A percentile compares a stretch with the other conserved stretches of the same genome.
Evolutionary conservation across 2,329 filamentous ascomycete species (phyloP).

Genomic region (Didymella exigua): DNA sequence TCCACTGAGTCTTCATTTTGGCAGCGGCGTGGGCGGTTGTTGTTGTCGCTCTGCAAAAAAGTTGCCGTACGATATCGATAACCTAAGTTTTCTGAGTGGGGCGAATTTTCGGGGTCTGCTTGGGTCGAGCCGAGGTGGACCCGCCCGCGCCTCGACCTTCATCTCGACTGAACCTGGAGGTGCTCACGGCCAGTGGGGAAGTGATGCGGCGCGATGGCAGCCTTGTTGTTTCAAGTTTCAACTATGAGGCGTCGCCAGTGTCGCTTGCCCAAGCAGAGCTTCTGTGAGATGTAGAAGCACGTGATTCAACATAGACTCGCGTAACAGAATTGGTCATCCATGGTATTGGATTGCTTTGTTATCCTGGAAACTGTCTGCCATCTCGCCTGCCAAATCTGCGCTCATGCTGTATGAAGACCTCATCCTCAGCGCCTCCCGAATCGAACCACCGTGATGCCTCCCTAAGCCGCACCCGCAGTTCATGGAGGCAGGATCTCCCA

Average conservation of each 20-base stretch:
- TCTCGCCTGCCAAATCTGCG: neutral
- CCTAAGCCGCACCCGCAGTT: neutral
- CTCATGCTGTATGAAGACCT: neutral
- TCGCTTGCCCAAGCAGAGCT: neutral
- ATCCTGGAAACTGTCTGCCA: neutral
- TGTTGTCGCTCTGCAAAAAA: conserved; percentile 25
- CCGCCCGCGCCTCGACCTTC: neutral
- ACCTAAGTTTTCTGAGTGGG: conserved; percentile 11
- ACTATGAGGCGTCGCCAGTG: neutral
- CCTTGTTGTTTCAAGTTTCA: neutral
- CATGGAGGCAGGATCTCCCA: conserved; percentile 8
- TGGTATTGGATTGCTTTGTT: conserved; percentile 12
- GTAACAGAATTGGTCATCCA: neutral
- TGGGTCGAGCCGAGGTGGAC: neutral
- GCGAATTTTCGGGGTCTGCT: conserved; percentile 1
- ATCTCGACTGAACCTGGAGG: neutral
- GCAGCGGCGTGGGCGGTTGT: conserved; percentile 25
- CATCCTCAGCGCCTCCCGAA: neutral
- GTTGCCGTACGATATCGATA: conserved; percentile 23
- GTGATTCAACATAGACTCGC: neutral
- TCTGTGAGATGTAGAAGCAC: no score
- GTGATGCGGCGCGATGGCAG: neutral
- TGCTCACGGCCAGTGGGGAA: neutral
- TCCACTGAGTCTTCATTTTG: conserved; percentile 49
- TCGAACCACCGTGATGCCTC: neutral